phyloP scores from a whole-genome alignment of 495 filamentous ascomycete genomes.

The Wilcoxina mikolae region DNA sequence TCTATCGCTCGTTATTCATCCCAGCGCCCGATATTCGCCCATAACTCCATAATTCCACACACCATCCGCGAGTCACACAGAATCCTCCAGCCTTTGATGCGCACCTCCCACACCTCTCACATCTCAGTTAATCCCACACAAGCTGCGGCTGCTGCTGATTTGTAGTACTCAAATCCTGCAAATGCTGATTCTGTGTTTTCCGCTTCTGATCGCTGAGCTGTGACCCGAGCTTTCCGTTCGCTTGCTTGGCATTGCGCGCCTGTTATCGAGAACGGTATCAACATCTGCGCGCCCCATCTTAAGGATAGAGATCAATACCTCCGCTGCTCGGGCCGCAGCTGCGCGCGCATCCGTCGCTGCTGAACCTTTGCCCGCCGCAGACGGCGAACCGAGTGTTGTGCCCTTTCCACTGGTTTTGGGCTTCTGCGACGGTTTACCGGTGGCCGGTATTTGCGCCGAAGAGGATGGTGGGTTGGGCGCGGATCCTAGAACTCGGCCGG shows the following conservation, averaged over 20 bases:
- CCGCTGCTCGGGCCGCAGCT: slow-evolving; percentile 1
- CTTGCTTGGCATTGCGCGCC: slow-evolving; percentile 1
- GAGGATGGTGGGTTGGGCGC: background rate
- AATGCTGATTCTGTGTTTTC: slow-evolving; percentile 3
- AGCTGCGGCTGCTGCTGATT: background rate
- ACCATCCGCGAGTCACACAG: background rate
- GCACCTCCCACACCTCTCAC: too few relatives aligned
- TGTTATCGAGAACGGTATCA: background rate
- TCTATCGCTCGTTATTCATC: too few relatives aligned
- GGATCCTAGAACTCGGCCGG: background rate
- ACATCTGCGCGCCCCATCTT: background rate
- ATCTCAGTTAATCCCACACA: slow-evolving; percentile 11
- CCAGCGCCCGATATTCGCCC: too few relatives aligned
- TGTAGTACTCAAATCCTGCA: background rate
- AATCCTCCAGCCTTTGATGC: too few relatives aligned
- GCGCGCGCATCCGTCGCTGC: background rate
- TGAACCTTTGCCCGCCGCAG: background rate
- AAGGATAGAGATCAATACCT: background rate
- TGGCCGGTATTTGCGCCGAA: background rate
- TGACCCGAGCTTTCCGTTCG: background rate
- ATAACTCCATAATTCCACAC: background rate
- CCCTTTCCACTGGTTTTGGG: background rate
- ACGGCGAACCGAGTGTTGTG: background rate
- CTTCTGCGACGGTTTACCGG: background rate
- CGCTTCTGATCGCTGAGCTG: background rate